Evolutionary conservation across 2,329 filamentous ascomycete species (phyloP).

Genomic region (Xylariaceae sp.): DNA sequence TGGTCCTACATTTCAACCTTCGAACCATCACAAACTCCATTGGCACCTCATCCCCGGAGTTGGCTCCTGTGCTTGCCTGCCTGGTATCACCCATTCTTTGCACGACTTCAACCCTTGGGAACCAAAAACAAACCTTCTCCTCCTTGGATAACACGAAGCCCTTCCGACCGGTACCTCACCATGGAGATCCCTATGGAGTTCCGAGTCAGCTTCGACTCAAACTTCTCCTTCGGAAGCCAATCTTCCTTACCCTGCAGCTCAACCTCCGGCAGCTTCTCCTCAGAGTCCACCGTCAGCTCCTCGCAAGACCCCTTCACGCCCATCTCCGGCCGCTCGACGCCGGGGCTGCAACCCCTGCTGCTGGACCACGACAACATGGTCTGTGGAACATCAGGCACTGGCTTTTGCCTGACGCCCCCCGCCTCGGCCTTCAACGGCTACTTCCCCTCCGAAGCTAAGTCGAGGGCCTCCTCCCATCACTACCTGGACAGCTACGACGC

Average conservation of each 20-base stretch:
- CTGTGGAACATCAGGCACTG: conserved; percentile 21
- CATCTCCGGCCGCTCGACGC: conserved; percentile 32
- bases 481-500: conserved; percentile 18
- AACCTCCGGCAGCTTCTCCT: conserved; percentile 30
- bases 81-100: conserved; percentile 12
- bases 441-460: conserved; percentile 26
- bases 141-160: conserved; percentile 8
- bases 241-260: conserved; percentile 21
- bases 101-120: conserved; percentile 14
- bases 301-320: conserved; percentile 31
- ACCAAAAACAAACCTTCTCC: background rate
- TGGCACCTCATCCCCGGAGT: background rate
- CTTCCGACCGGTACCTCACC: conserved; percentile 17
- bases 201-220: conserved; percentile 24
- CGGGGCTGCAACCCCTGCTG: conserved; percentile 22
- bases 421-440: conserved; percentile 30
- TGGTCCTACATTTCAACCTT: background rate
- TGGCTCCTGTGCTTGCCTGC: background rate
- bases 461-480: conserved; percentile 13
- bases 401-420: conserved; percentile 32
- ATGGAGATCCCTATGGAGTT: conserved; percentile 36
- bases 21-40: too few species aligned
- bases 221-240: conserved; percentile 25
- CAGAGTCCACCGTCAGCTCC: conserved; percentile 28
- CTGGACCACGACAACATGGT: conserved; percentile 27